These are phyloP conservation scores for Malus hybrid DNA, from an alignment of 331 rosid genomes.

Conservation along the genomic window DNA sequence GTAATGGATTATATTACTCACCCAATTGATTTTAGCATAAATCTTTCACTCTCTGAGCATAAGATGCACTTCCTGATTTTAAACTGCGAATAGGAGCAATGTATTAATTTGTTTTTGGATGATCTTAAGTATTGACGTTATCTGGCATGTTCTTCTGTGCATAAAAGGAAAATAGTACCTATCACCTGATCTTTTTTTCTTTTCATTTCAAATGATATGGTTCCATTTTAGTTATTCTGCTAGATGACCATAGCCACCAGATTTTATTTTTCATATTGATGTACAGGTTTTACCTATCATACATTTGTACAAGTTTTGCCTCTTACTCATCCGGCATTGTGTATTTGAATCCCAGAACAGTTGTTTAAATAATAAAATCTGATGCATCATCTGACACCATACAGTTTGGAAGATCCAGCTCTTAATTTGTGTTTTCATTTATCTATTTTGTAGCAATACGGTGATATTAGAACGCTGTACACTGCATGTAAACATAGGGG, in stretches of 20 bases:
- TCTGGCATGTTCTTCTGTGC: not conserved
- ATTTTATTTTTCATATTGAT: not conserved
- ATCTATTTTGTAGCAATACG: slow-evolving; percentile 53
- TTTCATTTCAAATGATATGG: not conserved
- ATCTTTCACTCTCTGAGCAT: too few relatives aligned
- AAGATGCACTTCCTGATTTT: not conserved
- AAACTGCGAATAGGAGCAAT: not conserved
- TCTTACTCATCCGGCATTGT: not conserved
- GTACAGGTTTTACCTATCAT: not conserved
- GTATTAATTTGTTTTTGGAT: not conserved
- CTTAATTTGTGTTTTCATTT: not conserved
- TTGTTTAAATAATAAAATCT: too few relatives aligned
- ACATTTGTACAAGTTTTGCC: not conserved
- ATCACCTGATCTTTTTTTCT: not conserved
- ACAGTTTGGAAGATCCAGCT: not conserved
- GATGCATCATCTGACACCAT: not conserved
- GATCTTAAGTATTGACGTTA: not conserved
- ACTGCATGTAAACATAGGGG: slow-evolving; percentile 86
- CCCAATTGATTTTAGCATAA: too few relatives aligned
- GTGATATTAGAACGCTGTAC: slow-evolving; percentile 75
- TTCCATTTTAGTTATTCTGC: not conserved
- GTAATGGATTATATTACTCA: too few relatives aligned
- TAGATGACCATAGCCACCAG: not conserved
- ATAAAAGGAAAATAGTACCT: not conserved
- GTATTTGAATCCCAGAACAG: not conserved